phyloP scores from a whole-genome alignment of 1,139 yeast species.

The Zygosaccharomyces pseudobailii region DNA sequence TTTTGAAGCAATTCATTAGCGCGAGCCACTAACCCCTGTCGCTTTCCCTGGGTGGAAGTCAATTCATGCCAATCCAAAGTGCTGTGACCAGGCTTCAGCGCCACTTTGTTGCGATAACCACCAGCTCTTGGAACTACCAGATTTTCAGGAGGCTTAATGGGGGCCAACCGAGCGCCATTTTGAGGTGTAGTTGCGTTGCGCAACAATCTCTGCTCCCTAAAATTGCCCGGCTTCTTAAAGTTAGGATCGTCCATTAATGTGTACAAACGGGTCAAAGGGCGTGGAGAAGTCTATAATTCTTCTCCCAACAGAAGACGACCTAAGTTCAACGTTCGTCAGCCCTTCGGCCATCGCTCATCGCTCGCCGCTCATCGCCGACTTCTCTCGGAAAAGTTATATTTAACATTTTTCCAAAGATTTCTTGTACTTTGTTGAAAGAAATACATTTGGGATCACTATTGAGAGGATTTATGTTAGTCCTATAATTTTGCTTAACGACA shows the following conservation, averaged over 20 bases:
- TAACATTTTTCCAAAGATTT: no score
- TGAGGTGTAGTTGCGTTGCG: neutral
- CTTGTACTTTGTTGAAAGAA: no score
- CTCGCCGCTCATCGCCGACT: neutral
- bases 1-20: slow-evolving; percentile 11
- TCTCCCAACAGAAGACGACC: no score
- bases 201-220: neutral
- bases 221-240: neutral
- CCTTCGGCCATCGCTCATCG: neutral
- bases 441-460: no score
- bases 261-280: neutral
- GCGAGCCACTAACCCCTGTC: slow-evolving; percentile 23
- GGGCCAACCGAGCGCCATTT: neutral
- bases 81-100: slow-evolving; percentile 32
- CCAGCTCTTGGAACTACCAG: slow-evolving; percentile 18
- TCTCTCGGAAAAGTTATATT: neutral
- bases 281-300: no score
- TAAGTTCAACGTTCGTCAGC: neutral
- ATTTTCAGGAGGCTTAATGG: slow-evolving; percentile 12
- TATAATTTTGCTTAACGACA: no score
- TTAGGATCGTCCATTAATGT: slow-evolving; percentile 6
- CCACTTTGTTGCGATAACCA: slow-evolving; percentile 28
- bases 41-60: slow-evolving; percentile 15
- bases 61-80: slow-evolving; percentile 33
- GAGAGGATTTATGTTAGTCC: no score